These are phyloP conservation scores for Cytospora leucostoma DNA, from an alignment of 2,329 filamentous ascomycete species.

Conservation along the genomic window DNA sequence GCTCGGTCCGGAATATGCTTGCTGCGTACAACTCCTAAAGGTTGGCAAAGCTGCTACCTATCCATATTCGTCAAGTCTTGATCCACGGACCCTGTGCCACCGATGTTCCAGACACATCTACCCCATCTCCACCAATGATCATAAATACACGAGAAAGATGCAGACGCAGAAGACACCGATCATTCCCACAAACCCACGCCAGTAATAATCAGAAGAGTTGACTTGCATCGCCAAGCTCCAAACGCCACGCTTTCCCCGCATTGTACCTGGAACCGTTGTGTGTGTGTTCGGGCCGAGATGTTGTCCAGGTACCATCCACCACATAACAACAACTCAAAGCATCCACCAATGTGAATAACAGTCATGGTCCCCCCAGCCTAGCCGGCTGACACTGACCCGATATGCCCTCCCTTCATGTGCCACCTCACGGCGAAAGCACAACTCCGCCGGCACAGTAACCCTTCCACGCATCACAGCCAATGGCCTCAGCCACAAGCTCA, in stretches of 20 bases:
- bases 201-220: not conserved
- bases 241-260: not conserved
- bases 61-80: too few relatives aligned
- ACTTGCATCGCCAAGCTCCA: not conserved
- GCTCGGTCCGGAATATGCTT: too few relatives aligned
- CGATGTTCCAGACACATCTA: not conserved
- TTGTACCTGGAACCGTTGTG: not conserved
- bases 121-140: not conserved
- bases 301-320: not conserved
- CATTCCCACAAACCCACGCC: not conserved
- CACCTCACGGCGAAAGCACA: conserved; percentile 2
- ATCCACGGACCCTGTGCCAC: not conserved
- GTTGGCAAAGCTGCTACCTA: too few relatives aligned
- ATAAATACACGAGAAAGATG: not conserved
- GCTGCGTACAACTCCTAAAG: too few relatives aligned
- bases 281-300: not conserved
- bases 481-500: conserved; percentile 12
- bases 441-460: conserved; percentile 16
- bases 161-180: not conserved
- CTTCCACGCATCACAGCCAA: conserved; percentile 19
- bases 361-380: not conserved
- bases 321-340: not conserved
- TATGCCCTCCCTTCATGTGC: not conserved
- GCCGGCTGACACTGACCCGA: not conserved
- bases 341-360: not conserved